These are phyloP conservation scores for Rubia tinctorum DNA, from an alignment of 305 asterid species.

Conservation along the genomic window DNA sequence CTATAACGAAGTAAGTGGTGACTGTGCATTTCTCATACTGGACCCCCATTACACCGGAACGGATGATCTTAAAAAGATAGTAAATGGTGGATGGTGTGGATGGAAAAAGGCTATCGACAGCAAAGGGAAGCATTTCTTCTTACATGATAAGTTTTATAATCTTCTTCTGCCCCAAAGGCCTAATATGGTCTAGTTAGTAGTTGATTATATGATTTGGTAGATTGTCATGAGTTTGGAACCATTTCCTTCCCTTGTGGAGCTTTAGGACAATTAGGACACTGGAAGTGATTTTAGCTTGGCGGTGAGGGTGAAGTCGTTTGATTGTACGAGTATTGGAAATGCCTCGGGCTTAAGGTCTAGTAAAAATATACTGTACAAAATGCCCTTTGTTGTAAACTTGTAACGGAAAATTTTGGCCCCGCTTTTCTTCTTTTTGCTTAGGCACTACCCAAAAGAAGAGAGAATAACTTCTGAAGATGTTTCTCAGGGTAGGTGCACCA, in stretches of 20 bases:
- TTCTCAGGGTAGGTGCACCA: too few relatives aligned
- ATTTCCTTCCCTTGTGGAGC: background rate
- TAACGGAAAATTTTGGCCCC: background rate
- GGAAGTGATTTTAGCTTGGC: background rate
- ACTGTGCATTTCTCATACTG: conserved; percentile 85
- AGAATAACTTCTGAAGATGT: too few relatives aligned
- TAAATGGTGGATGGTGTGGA: conserved; percentile 91
- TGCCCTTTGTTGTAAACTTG: background rate
- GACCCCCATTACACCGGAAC: conserved; percentile 89
- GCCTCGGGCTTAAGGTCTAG: background rate
- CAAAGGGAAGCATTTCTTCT: conserved; percentile 95
- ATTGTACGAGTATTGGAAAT: background rate
- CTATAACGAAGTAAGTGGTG: conserved; percentile 76
- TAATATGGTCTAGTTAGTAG: conserved; percentile 46
- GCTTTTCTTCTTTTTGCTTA: too few relatives aligned
- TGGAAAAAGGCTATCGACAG: conserved; percentile 84
- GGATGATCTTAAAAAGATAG: conserved; percentile 76
- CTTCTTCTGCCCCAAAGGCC: conserved; percentile 90
- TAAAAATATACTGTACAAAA: background rate
- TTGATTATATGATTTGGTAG: background rate
- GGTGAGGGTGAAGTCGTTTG: background rate
- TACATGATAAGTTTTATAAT: conserved; percentile 85
- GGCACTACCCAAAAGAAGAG: too few relatives aligned
- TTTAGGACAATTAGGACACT: background rate
- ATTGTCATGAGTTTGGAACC: background rate